Conservation (phyloP, 176 grass and related monocot genomes). For the Triticum monococcum region DNA sequence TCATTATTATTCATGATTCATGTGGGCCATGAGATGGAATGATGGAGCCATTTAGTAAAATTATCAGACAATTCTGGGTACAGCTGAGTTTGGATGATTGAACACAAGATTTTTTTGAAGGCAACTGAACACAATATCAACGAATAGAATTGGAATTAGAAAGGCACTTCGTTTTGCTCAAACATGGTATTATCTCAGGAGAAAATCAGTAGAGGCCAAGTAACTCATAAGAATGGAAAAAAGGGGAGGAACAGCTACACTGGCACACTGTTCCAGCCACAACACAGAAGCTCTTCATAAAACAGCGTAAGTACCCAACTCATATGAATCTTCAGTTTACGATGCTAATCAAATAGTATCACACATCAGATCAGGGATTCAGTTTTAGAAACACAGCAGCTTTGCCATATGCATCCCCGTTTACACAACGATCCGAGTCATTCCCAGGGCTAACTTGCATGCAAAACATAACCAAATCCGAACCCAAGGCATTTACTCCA, state of each 20-base stretch:
- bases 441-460: not conserved
- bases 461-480: conserved; percentile 7
- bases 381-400: not conserved
- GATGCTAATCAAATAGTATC: not conserved
- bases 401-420: not conserved
- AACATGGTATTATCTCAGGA: not conserved
- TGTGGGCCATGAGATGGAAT: not conserved
- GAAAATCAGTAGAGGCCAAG: not conserved
- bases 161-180: not conserved
- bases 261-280: not conserved
- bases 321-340: not conserved
- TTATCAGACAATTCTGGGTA: not conserved
- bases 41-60: not conserved
- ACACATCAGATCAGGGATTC: not conserved
- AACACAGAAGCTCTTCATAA: not conserved
- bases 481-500: not conserved
- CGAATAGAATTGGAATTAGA: not conserved
- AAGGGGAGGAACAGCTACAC: not conserved
- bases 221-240: not conserved
- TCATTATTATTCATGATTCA: not conserved
- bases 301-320: not conserved
- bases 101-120: not conserved
- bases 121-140: not conserved
- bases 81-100: not conserved
- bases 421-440: not conserved